Conservation (phyloP, 306 rosid species). For the Quercus rubra region DNA sequence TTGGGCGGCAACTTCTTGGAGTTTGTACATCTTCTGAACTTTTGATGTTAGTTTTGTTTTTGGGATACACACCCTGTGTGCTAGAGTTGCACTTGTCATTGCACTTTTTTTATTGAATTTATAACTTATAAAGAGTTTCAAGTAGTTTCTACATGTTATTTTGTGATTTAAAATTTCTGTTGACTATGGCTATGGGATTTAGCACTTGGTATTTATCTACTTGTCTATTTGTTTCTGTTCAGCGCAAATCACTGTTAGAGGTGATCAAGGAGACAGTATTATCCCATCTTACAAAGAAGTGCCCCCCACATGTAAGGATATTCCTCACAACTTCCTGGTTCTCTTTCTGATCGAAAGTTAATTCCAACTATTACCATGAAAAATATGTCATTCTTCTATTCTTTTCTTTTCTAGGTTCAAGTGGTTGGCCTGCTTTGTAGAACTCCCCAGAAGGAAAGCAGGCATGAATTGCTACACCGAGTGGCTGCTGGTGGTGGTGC, state of each 20-base stretch:
- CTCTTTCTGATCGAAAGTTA: neutral
- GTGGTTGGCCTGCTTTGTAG: conserved; percentile 90
- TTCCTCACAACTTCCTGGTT: conserved; percentile 11
- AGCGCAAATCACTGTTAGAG: conserved; percentile 87
- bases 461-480: conserved; percentile 82
- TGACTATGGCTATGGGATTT: neutral
- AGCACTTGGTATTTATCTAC: conserved; percentile 10
- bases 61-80: too few species aligned
- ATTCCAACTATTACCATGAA: conserved; percentile 3
- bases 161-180: conserved; percentile 5
- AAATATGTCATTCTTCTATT: conserved; percentile 3
- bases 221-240: conserved; percentile 19
- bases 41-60: too few species aligned
- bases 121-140: neutral
- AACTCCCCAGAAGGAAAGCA: conserved; percentile 83
- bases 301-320: conserved; percentile 84
- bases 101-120: too few species aligned
- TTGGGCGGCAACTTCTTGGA: too few species aligned
- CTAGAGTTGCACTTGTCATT: too few species aligned
- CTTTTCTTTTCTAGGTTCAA: conserved; percentile 61
- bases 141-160: neutral
- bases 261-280: conserved; percentile 93
- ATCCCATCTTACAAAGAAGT: conserved; percentile 77
- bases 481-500: conserved; percentile 93
- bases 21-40: too few species aligned